A percentile compares a stretch with the other conserved stretches of the same genome.
Evolutionary conservation across 805 yeast species (phyloP).

Genomic region (Saccharomycopsis malanga): DNA sequence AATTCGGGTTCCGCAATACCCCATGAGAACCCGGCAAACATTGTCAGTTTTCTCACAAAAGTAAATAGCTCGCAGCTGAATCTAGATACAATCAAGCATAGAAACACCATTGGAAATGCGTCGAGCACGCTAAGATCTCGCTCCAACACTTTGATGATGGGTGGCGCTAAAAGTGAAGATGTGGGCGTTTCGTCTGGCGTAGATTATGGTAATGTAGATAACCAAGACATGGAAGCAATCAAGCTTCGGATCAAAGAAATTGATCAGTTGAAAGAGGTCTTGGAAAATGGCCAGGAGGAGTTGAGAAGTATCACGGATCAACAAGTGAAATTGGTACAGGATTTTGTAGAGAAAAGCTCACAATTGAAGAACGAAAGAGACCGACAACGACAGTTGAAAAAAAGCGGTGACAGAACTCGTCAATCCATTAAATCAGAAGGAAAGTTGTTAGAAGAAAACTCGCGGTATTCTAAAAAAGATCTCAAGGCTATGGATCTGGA

Average conservation of each 20-base stretch:
- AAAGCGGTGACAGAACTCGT: slow-evolving; percentile 17
- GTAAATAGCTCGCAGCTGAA: not conserved
- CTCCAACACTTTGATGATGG: slow-evolving; percentile 13
- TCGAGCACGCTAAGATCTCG: slow-evolving; percentile 10
- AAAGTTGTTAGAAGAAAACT: slow-evolving; percentile 15
- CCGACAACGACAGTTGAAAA: slow-evolving; percentile 10
- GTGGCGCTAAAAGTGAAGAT: not conserved
- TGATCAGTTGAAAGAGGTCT: slow-evolving; percentile 8
- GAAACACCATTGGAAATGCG: slow-evolving; percentile 5
- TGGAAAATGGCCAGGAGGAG: slow-evolving; percentile 19
- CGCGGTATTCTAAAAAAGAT: slow-evolving; percentile 12
- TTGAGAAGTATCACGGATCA: slow-evolving; percentile 11
- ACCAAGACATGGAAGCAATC: not conserved
- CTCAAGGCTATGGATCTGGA: slow-evolving; percentile 5
- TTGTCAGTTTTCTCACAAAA: slow-evolving; percentile 14
- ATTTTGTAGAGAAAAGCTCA: slow-evolving; percentile 11
- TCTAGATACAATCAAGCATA: slow-evolving; percentile 4
- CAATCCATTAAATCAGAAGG: slow-evolving; percentile 15
- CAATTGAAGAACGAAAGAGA: slow-evolving; percentile 11
- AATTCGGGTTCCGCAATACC: not conserved
- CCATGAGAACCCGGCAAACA: slow-evolving; percentile 18
- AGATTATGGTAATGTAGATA: not conserved
- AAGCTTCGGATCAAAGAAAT: slow-evolving; percentile 10
- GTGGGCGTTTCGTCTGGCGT: not conserved
- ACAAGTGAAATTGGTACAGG: slow-evolving; percentile 9